Base-by-base conservation (phyloP, 352 stramenopile genomes). In the Thalassiosira exigua region DNA sequence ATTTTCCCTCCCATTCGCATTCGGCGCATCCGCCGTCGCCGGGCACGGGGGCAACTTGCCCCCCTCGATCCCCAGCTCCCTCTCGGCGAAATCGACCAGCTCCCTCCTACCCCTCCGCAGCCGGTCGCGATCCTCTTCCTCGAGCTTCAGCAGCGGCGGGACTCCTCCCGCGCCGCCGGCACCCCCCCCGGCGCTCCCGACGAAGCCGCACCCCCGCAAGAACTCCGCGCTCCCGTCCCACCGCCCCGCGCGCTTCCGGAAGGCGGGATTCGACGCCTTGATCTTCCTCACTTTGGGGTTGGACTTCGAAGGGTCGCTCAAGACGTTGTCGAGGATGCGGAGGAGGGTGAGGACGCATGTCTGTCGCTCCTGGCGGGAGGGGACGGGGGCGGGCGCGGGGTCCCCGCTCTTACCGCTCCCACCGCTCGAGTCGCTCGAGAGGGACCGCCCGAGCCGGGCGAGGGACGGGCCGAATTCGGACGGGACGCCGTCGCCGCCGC, bases 261-360 rank as follows among this genome's bases (percentile, higher is more conserved):
- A 85, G 21, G 59, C 54, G 19, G 70, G 36, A 64, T 81, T 81
- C 3, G 21, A 21, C 0, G 79, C 51, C 66, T 85, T 85, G 27
- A 85, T 82, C 52, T 78, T 82, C 5, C 77, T 54, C 11, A 77
- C 12, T 62, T 76, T 82, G 1, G 59, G 30, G 60, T 85, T 85
- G 12, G 29, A 41, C n/a, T 27, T 30, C 7, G 42, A 22, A 2
- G 74, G 68, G 30, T 90, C 79, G 33, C 79, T 46, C 9, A 92
- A 39, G 26, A 93, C 61, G 54, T 92, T 92, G 53, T 93, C 85
- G 30, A 93, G 36, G 9, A 93, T 65, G 33, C 88, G 89, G 0
- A 93, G 58, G 2, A 92, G 50, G 4, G 88, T 93, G 3, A 81
- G 0, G 1, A 90, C 60, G 73, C 85, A 92, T 19, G 56, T 52